Conservation (phyloP, 179 eudicot genomes). For the Carnegiea gigantea region DNA sequence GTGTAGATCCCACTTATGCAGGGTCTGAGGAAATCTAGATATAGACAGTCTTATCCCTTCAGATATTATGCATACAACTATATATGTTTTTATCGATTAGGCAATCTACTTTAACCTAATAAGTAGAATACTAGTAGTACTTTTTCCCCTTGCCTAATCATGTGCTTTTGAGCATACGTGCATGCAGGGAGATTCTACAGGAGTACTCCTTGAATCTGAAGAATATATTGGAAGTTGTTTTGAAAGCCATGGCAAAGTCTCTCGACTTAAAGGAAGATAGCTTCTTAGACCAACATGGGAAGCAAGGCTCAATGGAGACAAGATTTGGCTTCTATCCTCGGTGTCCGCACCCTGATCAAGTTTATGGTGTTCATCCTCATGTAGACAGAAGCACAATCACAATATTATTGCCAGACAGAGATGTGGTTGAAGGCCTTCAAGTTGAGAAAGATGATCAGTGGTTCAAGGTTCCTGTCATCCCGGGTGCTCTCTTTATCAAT, state of each 20-base stretch:
- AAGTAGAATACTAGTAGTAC: neutral
- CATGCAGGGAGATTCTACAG: slow-evolving; percentile 24
- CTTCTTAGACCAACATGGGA: slow-evolving; percentile 32
- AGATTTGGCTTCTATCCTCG: slow-evolving; percentile 65
- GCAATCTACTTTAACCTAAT: too few relatives aligned
- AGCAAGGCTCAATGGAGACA: slow-evolving; percentile 27
- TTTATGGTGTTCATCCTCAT: slow-evolving; percentile 56
- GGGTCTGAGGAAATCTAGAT: too few relatives aligned
- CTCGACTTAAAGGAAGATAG: slow-evolving; percentile 31
- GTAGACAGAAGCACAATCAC: slow-evolving; percentile 62
- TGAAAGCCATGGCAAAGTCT: slow-evolving; percentile 38
- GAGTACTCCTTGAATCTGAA: slow-evolving; percentile 23
- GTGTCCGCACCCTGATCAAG: slow-evolving; percentile 49
- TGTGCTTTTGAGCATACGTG: neutral
- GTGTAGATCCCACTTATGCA: too few relatives aligned
- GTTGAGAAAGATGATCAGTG: slow-evolving; percentile 57
- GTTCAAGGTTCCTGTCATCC: slow-evolving; percentile 59
- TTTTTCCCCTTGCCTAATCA: too few relatives aligned
- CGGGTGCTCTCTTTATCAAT: slow-evolving; percentile 57
- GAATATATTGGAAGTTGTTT: slow-evolving; percentile 23
- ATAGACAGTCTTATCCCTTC: too few relatives aligned
- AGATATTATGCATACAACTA: too few relatives aligned
- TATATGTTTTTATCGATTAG: too few relatives aligned
- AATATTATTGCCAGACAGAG: slow-evolving; percentile 50
- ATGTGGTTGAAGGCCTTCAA: slow-evolving; percentile 62